Evolutionary conservation across 1,284 basidiomycete genomes (phyloP).

Genomic region (Prillingera fragicola): DNA sequence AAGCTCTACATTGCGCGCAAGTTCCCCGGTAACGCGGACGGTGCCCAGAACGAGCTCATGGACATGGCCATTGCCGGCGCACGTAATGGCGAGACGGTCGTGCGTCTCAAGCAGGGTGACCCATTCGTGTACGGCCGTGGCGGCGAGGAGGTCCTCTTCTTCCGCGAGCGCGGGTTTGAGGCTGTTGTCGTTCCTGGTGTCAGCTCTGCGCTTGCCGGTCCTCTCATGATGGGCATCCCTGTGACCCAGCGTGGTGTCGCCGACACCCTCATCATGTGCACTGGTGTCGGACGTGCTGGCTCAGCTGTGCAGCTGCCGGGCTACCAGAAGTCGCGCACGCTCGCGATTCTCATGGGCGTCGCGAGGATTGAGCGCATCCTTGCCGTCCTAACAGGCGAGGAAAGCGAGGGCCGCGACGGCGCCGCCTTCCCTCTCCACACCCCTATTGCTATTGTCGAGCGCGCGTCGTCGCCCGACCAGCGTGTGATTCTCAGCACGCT

Average conservation of each 20-base stretch:
- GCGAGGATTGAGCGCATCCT: constrained; percentile 73
- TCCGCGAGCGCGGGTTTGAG: constrained; percentile 76
- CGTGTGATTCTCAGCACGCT: constrained; percentile 77
- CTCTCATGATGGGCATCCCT: constrained; percentile 81
- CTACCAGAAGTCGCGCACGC: constrained; percentile 73
- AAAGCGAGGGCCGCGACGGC: constrained; percentile 49
- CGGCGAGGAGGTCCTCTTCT: constrained; percentile 89
- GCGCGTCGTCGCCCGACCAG: constrained; percentile 88
- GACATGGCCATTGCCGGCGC: constrained; percentile 78
- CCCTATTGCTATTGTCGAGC: constrained; percentile 89
- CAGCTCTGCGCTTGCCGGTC: constrained; percentile 79
- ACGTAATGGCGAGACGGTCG: constrained; percentile 71
- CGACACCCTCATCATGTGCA: constrained; percentile 82
- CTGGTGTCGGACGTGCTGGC: constrained; percentile 83
- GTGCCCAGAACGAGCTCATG: constrained; percentile 91
- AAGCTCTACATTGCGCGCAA: constrained; percentile 78
- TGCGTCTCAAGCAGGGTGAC: constrained; percentile 95
- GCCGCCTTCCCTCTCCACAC: constrained; percentile 64
- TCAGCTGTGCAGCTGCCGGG: constrained; percentile 78
- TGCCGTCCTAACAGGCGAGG: constrained; percentile 52
- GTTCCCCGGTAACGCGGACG: constrained; percentile 94
- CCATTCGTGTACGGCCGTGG: constrained; percentile 90
- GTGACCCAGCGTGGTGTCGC: constrained; percentile 93
- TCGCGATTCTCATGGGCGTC: constrained; percentile 90
- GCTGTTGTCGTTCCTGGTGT: constrained; percentile 84